These are phyloP conservation scores for Aureoboletus auriporus DNA, from an alignment of 768 basidiomycete species.

Conservation along the genomic window DNA sequence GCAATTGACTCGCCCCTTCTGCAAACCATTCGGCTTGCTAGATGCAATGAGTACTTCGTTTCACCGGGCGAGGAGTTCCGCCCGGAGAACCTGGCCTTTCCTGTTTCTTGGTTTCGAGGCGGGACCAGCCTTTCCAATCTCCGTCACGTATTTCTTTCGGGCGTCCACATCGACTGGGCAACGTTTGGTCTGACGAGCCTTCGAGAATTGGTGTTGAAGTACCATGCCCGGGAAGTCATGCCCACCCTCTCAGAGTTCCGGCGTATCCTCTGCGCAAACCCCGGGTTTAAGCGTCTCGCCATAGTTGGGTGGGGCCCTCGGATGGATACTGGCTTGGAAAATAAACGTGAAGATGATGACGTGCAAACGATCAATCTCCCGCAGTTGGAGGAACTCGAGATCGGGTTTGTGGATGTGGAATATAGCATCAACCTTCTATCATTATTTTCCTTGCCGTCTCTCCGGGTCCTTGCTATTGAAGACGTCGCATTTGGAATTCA, in stretches of 20 bases:
- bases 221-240: constrained; percentile 54
- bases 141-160: constrained; percentile 43
- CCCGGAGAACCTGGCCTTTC: constrained; percentile 37
- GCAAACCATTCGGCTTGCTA: constrained; percentile 40
- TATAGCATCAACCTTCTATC: constrained; percentile 38
- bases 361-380: constrained; percentile 23
- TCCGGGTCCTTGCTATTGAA: constrained; percentile 40
- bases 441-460: constrained; percentile 34
- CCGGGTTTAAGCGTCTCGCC: constrained; percentile 37
- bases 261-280: constrained; percentile 38
- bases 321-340: constrained; percentile 12
- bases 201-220: constrained; percentile 48
- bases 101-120: constrained; percentile 40
- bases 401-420: constrained; percentile 43
- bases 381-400: constrained; percentile 31
- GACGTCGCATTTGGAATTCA: constrained; percentile 41
- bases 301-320: constrained; percentile 54
- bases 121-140: constrained; percentile 33
- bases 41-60: constrained; percentile 59
- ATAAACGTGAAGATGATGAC: background rate
- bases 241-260: constrained; percentile 47
- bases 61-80: constrained; percentile 40
- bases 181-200: constrained; percentile 39
- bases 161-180: constrained; percentile 57
- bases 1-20: constrained; percentile 34